These are phyloP conservation scores for Lavandula angustifolia DNA, from an alignment of 257 asterid species.

Conservation along the genomic window DNA sequence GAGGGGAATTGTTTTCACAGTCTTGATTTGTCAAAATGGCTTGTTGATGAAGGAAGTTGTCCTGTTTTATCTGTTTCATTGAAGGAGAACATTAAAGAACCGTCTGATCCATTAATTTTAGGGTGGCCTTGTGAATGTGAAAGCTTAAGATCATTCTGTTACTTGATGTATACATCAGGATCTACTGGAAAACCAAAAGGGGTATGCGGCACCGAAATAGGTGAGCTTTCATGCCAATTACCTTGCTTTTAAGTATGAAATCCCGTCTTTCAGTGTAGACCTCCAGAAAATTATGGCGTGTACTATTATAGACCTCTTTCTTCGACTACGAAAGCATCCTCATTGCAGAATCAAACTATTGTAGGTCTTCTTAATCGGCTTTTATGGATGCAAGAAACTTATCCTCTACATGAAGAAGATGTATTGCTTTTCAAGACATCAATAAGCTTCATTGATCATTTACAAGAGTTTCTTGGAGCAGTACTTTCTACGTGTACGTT, in stretches of 20 bases:
- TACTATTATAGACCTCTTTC: conserved; percentile 7
- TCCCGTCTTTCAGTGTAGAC: conserved; percentile 1
- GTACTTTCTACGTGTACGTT: conserved; percentile 67
- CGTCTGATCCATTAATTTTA: conserved; percentile 34
- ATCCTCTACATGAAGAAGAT: conserved; percentile 69
- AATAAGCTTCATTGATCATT: conserved; percentile 87
- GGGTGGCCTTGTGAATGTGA: conserved; percentile 76
- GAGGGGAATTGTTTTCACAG: conserved; percentile 53
- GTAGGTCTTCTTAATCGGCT: conserved; percentile 90
- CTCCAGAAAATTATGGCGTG: conserved; percentile 16
- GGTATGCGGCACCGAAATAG: conserved; percentile 91
- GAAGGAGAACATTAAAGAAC: conserved; percentile 38
- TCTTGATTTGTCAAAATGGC: conserved; percentile 69
- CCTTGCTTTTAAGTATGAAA: conserved; percentile 7
- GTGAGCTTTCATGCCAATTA: conserved; percentile 39
- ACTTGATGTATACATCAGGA: conserved; percentile 93
- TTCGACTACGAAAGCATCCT: conserved; percentile 21
- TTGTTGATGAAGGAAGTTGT: conserved; percentile 51
- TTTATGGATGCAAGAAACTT: conserved; percentile 82
- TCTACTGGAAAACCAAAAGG: conserved; percentile 91
- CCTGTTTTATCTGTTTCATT: conserved; percentile 53
- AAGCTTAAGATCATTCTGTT: conserved; percentile 69
- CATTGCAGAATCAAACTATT: conserved; percentile 30
- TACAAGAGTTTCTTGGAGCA: conserved; percentile 92
- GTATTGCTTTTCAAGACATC: conserved; percentile 75